phyloP scores from a whole-genome alignment of 139 green algal genomes.

The Haematococcus lacustris region DNA sequence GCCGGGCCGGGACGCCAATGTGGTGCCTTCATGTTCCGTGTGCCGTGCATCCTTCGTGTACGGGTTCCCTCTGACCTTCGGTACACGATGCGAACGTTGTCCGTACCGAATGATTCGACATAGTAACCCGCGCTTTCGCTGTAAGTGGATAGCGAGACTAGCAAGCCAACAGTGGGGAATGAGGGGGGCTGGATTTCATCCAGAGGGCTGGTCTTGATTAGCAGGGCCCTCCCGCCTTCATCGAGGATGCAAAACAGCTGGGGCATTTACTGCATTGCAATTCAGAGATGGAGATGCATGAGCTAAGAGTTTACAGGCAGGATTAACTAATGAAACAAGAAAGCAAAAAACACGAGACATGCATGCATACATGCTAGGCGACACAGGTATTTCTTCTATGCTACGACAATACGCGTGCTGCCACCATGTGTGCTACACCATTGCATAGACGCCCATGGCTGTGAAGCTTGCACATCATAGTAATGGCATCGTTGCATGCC shows the following conservation, averaged over 20 bases:
- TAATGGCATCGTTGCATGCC: too few relatives aligned
- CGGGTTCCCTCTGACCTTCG: slow-evolving; percentile 1
- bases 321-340: too few relatives aligned
- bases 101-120: slow-evolving; percentile 21
- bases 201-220: slow-evolving; percentile 17
- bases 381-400: too few relatives aligned
- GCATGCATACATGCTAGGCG: too few relatives aligned
- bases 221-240: slow-evolving; percentile 20
- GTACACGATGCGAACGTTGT: slow-evolving; percentile 36
- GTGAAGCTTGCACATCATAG: too few relatives aligned
- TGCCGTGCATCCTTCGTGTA: background rate
- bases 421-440: too few relatives aligned
- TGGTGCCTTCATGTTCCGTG: background rate
- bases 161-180: slow-evolving; percentile 30
- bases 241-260: slow-evolving; percentile 23
- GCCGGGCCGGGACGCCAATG: background rate
- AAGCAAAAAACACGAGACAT: too few relatives aligned
- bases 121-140: slow-evolving; percentile 17
- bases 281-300: too few relatives aligned
- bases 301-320: too few relatives aligned
- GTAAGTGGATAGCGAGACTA: slow-evolving; percentile 31
- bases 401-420: too few relatives aligned
- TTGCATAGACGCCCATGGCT: too few relatives aligned
- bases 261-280: slow-evolving; percentile 12
- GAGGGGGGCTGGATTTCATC: slow-evolving; percentile 31